Conservation (phyloP, 805 yeast species). For the Debaryomyces tyrocola region DNA sequence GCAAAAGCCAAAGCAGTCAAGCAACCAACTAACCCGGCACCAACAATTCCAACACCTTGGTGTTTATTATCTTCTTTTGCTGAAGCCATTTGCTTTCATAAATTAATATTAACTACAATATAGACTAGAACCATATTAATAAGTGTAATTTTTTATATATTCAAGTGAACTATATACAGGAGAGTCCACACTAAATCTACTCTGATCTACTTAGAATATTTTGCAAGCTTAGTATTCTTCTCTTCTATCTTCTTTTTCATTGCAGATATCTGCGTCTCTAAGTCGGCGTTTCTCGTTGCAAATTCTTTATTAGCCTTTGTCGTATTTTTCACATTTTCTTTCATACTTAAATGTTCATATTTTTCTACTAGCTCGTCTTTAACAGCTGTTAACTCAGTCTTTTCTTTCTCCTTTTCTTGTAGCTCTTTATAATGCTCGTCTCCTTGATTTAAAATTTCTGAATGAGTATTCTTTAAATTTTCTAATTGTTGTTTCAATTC, state of each 20-base stretch:
- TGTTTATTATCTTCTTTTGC: not conserved
- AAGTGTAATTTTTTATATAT: not conserved
- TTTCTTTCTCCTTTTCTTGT: constrained; percentile 18
- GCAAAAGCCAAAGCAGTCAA: constrained; percentile 79
- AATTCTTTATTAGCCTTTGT: constrained; percentile 43
- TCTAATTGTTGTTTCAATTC: constrained; percentile 28
- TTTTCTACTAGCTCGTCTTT: constrained; percentile 18
- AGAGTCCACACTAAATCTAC: not conserved
- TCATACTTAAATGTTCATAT: constrained; percentile 35
- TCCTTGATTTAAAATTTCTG: constrained; percentile 36
- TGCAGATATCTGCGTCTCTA: constrained; percentile 32
- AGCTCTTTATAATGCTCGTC: constrained; percentile 23
- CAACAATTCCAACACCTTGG: constrained; percentile 56
- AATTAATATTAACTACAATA: not conserved
- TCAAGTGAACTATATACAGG: constrained; percentile 4
- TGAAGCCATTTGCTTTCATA: not conserved
- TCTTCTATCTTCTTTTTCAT: constrained; percentile 24
- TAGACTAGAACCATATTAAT: not conserved
- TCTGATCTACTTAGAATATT: constrained; percentile 3
- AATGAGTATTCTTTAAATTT: constrained; percentile 32
- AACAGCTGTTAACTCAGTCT: constrained; percentile 12
- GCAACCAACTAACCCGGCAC: constrained; percentile 91
- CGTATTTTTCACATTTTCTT: constrained; percentile 36
- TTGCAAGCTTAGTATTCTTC: constrained; percentile 25
- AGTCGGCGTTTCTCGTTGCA: constrained; percentile 28